These are phyloP conservation scores for grape (Vitis vinifera) DNA, from an alignment of 164 flowering plant species.

Conservation along the genomic window ASM3070453v1 NC_081810.1:23130501-23131000, in stretches of 20 bases:
- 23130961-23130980: constrained; percentile 9
- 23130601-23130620: constrained; percentile 18
- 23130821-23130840: background rate
- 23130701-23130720: background rate
- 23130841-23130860: background rate
- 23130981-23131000: background rate
- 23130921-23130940: constrained; percentile 19
- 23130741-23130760: constrained; percentile 25
- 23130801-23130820: constrained; percentile 9
- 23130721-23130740: background rate
- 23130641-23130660: no score
- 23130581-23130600: constrained; percentile 18
- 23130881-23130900: constrained; percentile 22
- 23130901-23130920: constrained; percentile 24
- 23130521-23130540: constrained; percentile 13
- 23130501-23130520: background rate
- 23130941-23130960: constrained; percentile 19
- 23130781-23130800: constrained; percentile 24
- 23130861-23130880: background rate
- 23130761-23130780: constrained; percentile 27
- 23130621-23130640: background rate
- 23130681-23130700: background rate
- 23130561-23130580: constrained; percentile 14
- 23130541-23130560: constrained; percentile 16
- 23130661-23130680: background rate